Percentiles rank a stretch among this genome's conserved stretches.
Evolutionary conservation across 2,329 filamentous ascomycete genomes (phyloP).

Genomic region (Alternaria longipes): DNA sequence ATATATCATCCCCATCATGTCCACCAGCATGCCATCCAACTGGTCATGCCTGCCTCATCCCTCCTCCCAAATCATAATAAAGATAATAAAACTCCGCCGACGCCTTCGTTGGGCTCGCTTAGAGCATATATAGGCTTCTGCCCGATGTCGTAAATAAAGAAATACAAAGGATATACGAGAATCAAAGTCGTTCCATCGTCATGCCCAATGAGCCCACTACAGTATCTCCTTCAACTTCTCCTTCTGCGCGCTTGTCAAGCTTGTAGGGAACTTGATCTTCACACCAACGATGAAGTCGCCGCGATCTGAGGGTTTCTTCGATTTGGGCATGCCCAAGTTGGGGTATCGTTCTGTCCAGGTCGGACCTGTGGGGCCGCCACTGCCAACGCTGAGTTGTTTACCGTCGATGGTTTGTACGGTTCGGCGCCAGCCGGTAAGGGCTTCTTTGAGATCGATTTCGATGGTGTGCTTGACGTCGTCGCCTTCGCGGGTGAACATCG

Average conservation of each 20-base stretch:
- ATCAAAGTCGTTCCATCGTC: slow-evolving; percentile 1
- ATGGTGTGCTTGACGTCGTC: slow-evolving; percentile 84
- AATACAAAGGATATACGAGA: slow-evolving; percentile 7
- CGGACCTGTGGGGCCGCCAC: slow-evolving; percentile 84
- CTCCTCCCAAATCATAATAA: background rate
- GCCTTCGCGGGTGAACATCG: slow-evolving; percentile 83
- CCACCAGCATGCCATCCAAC: background rate
- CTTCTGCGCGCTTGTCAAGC: slow-evolving; percentile 80
- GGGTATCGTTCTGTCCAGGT: slow-evolving; percentile 85
- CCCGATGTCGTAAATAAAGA: background rate
- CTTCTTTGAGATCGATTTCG: slow-evolving; percentile 89
- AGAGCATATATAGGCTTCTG: slow-evolving; percentile 9
- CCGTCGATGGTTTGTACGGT: slow-evolving; percentile 95
- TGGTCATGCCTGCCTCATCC: background rate
- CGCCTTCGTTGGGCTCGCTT: slow-evolving; percentile 26
- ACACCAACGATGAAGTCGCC: slow-evolving; percentile 91
- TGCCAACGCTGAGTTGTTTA: slow-evolving; percentile 81
- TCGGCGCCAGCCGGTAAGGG: slow-evolving; percentile 89
- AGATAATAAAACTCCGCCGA: slow-evolving; percentile 25
- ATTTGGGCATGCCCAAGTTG: slow-evolving; percentile 89
- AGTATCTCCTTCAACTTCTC: slow-evolving; percentile 81
- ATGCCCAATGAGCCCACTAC: slow-evolving; percentile 36
- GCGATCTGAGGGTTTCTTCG: slow-evolving; percentile 84
- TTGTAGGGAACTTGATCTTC: slow-evolving; percentile 90
- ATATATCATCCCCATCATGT: slow-evolving; percentile 9